Conservation (phyloP, 352 stramenopile genomes). For the Phytophthora meadii region DNA sequence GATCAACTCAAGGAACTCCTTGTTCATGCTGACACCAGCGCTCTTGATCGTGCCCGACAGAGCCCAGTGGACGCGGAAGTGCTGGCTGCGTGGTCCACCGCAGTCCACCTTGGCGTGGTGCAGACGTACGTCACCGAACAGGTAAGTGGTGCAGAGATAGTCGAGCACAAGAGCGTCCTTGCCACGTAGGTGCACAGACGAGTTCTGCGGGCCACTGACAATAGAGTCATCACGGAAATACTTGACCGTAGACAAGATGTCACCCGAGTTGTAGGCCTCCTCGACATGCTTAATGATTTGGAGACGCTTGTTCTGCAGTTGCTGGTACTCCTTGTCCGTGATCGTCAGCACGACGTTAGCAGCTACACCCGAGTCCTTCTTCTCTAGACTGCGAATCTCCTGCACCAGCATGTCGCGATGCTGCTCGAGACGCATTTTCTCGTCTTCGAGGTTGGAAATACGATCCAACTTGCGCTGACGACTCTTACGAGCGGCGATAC, state of each 20-base stretch:
- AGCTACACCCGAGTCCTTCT: conserved; percentile 65
- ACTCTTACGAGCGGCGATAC: conserved; percentile 84
- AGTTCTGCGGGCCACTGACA: conserved; percentile 87
- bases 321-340: conserved; percentile 81
- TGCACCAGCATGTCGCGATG: conserved; percentile 88
- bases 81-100: conserved; percentile 80
- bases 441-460: conserved; percentile 88
- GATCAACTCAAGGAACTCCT: conserved; percentile 88
- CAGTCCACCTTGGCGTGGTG: conserved; percentile 87
- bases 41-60: conserved; percentile 81
- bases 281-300: conserved; percentile 86
- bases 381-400: conserved; percentile 85
- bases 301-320: conserved; percentile 75
- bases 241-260: conserved; percentile 80
- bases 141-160: conserved; percentile 86
- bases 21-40: conserved; percentile 86
- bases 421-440: conserved; percentile 88
- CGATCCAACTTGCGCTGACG: conserved; percentile 87
- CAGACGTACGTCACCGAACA: conserved; percentile 80
- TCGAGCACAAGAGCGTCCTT: conserved; percentile 88
- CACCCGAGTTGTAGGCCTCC: conserved; percentile 80
- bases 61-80: conserved; percentile 88
- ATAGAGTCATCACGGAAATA: conserved; percentile 91
- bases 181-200: conserved; percentile 79
- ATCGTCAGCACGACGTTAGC: conserved; percentile 66